Percentiles rank a stretch among this genome's conserved stretches.
Conservation (phyloP, 2,329 filamentous ascomycete species). For the Bertia moriformis region DNA sequence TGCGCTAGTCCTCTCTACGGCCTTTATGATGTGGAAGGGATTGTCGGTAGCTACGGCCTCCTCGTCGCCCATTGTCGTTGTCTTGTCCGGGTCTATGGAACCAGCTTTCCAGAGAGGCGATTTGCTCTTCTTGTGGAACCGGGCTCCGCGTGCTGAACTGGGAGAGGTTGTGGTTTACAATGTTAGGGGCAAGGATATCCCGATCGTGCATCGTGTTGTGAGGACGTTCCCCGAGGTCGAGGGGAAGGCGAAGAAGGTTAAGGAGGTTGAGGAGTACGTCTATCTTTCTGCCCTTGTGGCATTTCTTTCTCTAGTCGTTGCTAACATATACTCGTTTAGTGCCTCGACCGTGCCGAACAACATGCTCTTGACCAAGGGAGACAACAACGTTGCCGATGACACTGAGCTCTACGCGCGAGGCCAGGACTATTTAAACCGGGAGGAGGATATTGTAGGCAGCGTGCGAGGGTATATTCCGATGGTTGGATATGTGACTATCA, state of each 20-base stretch:
- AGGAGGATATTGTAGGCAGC: conserved; percentile 50
- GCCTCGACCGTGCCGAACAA: neutral
- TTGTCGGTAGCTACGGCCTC: conserved; percentile 44
- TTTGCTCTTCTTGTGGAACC: conserved; percentile 42
- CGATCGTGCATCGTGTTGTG: conserved; percentile 55
- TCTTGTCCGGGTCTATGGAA: conserved; percentile 46
- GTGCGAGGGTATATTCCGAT: conserved; percentile 53
- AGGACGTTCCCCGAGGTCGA: conserved; percentile 19
- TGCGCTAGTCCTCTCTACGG: conserved; percentile 53
- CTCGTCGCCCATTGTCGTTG: conserved; percentile 43
- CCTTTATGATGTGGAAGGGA: conserved; percentile 36
- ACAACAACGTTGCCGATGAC: conserved; percentile 57
- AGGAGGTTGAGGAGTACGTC: neutral
- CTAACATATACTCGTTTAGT: neutral
- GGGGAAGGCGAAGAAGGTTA: neutral
- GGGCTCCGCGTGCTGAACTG: conserved; percentile 43
- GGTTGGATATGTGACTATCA: conserved; percentile 56
- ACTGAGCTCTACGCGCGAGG: conserved; percentile 50
- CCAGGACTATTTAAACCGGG: conserved; percentile 45
- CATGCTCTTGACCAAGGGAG: neutral
- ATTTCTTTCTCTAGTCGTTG: no score
- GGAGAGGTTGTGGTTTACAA: conserved; percentile 67
- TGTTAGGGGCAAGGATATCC: conserved; percentile 57
- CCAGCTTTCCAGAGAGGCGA: conserved; percentile 46
- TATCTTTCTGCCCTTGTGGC: no score